Evolutionary conservation across 2,329 filamentous ascomycete genomes (phyloP).

Genomic region (Didymella arachidicola): DNA sequence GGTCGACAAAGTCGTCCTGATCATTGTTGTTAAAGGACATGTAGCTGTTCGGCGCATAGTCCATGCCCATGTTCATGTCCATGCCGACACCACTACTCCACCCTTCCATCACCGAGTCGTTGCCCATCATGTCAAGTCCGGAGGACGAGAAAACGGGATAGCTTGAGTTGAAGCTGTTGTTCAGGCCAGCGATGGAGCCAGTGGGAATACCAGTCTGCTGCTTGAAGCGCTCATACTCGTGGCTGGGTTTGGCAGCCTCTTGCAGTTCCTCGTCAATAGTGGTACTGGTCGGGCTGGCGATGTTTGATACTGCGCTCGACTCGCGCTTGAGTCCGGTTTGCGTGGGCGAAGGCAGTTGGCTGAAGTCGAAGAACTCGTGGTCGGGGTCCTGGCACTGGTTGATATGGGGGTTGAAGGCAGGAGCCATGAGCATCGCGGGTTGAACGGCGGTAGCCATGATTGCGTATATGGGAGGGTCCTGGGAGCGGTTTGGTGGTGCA

Average conservation of each 20-base stretch:
- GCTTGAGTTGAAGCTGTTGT: constrained; percentile 59
- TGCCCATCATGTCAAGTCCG: constrained; percentile 72
- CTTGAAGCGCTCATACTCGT: constrained; percentile 94
- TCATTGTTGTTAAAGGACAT: constrained; percentile 66
- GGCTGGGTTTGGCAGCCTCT: constrained; percentile 79
- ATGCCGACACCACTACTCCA: constrained; percentile 62
- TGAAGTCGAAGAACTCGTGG: constrained; percentile 62
- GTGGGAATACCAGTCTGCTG: constrained; percentile 94
- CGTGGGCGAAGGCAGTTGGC: constrained; percentile 67
- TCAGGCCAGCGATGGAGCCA: constrained; percentile 81
- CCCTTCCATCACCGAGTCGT: constrained; percentile 61
- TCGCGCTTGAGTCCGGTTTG: constrained; percentile 60
- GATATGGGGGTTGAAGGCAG: constrained; percentile 40
- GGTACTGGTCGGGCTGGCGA: constrained; percentile 62
- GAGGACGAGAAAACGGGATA: constrained; percentile 64
- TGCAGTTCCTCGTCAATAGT: constrained; percentile 62
- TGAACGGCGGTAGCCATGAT: constrained; percentile 49
- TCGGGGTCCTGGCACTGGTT: constrained; percentile 53
- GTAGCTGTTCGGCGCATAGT: constrained; percentile 63
- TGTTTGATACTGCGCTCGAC: constrained; percentile 62
- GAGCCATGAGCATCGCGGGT: constrained; percentile 47
- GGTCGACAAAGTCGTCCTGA: constrained; percentile 71
- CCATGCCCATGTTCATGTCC: constrained; percentile 73
- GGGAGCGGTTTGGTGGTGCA: constrained; percentile 22
- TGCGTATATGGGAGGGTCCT: constrained; percentile 26